These are phyloP conservation scores for Boletus sp. DNA, from an alignment of 768 basidiomycete species.

Conservation along the genomic window DNA sequence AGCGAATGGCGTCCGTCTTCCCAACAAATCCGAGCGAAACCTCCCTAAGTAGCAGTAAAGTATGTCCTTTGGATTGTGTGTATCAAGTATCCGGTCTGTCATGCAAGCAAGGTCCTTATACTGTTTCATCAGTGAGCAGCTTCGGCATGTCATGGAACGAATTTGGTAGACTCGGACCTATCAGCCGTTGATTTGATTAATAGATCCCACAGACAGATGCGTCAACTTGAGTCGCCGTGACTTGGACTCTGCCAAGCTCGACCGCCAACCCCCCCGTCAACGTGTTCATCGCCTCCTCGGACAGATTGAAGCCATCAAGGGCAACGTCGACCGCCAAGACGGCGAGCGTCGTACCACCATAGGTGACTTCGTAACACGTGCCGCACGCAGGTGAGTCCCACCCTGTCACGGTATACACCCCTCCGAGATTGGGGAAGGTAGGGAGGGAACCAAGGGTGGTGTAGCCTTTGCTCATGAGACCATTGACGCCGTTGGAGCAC, in stretches of 20 bases:
- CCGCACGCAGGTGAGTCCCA: slow-evolving; percentile 34
- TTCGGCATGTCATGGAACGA: neutral
- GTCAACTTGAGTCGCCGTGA: slow-evolving; percentile 42
- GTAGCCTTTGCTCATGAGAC: slow-evolving; percentile 31
- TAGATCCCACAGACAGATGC: slow-evolving; percentile 45
- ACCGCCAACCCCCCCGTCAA: slow-evolving; percentile 37
- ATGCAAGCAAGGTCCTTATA: too few relatives aligned
- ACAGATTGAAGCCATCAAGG: slow-evolving; percentile 44
- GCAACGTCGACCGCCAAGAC: slow-evolving; percentile 31
- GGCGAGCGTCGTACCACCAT: slow-evolving; percentile 15
- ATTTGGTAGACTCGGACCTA: neutral
- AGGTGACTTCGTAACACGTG: slow-evolving; percentile 33
- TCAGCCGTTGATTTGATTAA: neutral
- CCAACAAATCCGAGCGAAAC: too few relatives aligned
- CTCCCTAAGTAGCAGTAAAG: too few relatives aligned
- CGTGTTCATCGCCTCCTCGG: slow-evolving; percentile 51
- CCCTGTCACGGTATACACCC: slow-evolving; percentile 30
- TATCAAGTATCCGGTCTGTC: too few relatives aligned
- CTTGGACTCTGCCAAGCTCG: slow-evolving; percentile 47
- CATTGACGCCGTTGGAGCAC: slow-evolving; percentile 35
- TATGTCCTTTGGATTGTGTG: too few relatives aligned
- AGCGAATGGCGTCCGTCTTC: neutral
- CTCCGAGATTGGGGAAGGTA: slow-evolving; percentile 33
- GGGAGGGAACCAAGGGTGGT: slow-evolving; percentile 34
- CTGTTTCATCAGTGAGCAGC: too few relatives aligned